Percentiles rank a stretch among this genome's conserved stretches.
These are phyloP conservation scores for Chrysoporthe austroafricana DNA, from an alignment of 2,329 filamentous ascomycete genomes.

Conservation along the genomic window DNA sequence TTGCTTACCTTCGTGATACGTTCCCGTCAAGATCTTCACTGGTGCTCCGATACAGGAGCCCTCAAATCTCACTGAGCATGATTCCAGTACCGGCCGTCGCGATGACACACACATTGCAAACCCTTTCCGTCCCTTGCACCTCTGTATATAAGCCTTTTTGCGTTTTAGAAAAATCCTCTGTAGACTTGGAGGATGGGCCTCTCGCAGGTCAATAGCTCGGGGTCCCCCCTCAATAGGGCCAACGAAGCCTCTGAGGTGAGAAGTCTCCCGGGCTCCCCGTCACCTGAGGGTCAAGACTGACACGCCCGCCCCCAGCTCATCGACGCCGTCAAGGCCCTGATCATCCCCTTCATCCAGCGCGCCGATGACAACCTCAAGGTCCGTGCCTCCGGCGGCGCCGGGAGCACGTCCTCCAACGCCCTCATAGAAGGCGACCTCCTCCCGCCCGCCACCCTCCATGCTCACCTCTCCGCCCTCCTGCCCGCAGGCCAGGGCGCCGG, in stretches of 20 bases:
- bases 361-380: slow-evolving; percentile 65
- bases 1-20: too few species aligned
- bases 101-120: too few species aligned
- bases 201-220: background rate
- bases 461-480: slow-evolving; percentile 61
- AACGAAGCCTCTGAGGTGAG: slow-evolving; percentile 39
- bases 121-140: too few species aligned
- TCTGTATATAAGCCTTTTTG: too few species aligned
- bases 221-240: slow-evolving; percentile 33
- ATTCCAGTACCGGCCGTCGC: background rate
- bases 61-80: background rate
- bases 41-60: slow-evolving; percentile 5
- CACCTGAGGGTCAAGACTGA: background rate
- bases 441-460: slow-evolving; percentile 59
- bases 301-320: slow-evolving; percentile 58
- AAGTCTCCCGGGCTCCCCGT: background rate
- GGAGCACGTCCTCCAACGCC: slow-evolving; percentile 53
- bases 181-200: background rate
- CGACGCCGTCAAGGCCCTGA: slow-evolving; percentile 66
- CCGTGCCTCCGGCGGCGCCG: slow-evolving; percentile 55
- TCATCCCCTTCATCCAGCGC: slow-evolving; percentile 72
- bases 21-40: background rate
- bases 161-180: background rate
- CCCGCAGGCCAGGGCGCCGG: slow-evolving; percentile 61
- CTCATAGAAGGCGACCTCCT: slow-evolving; percentile 60